A percentile compares a stretch with the other conserved stretches of the same genome.
Conservation (phyloP, 495 filamentous ascomycete genomes). For the Sordaria brevicollis region DNA sequence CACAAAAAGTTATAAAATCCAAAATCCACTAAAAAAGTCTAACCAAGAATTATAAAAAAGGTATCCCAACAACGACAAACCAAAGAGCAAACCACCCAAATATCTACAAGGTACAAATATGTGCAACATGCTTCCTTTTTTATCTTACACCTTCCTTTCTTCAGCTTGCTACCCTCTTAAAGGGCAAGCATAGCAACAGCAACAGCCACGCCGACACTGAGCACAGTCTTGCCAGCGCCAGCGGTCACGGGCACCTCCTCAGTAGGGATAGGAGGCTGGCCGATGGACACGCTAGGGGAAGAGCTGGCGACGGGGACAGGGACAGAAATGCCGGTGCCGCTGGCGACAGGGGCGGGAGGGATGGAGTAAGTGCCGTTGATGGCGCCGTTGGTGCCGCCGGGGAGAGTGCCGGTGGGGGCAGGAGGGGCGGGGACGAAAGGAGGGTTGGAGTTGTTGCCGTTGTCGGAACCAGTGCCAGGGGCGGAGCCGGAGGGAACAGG, state of each 20-base stretch:
- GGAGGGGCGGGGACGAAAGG: not conserved
- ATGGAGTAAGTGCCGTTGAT: not conserved
- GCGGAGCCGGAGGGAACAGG: not conserved
- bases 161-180: not conserved
- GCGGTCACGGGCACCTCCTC: not conserved
- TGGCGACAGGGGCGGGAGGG: not conserved
- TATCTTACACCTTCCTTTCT: not conserved
- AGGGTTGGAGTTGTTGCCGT: not conserved
- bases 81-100: not conserved
- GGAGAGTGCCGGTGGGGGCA: not conserved
- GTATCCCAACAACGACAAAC: not conserved
- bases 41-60: not conserved
- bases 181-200: not conserved
- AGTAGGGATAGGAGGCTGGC: not conserved
- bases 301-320: not conserved
- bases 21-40: no score
- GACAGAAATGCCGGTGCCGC: not conserved
- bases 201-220: not conserved
- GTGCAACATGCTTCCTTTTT: not conserved
- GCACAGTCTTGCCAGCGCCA: not conserved
- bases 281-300: not conserved
- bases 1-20: no score
- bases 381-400: not conserved
- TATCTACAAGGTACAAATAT: no score
- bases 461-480: not conserved